These are phyloP conservation scores for Plasmodium gallinaceum DNA, from an alignment of 169 alveolate species.

Conservation along the genomic window DNA sequence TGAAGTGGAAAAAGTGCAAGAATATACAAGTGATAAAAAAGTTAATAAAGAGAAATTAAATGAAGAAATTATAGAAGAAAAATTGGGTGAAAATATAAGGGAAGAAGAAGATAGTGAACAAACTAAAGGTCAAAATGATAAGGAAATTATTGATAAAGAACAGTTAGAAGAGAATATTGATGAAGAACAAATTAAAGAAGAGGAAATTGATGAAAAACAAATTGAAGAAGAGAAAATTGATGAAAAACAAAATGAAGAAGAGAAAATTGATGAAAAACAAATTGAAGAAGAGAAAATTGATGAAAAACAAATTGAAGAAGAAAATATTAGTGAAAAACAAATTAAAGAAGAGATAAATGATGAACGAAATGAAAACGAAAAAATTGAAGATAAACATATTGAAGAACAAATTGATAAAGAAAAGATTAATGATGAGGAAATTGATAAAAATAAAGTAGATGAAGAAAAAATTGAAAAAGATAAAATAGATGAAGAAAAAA, in stretches of 20 bases:
- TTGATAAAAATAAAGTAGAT: neutral
- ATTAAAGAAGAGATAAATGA: neutral
- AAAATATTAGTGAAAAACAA: neutral
- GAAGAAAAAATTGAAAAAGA: neutral
- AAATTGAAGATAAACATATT: neutral
- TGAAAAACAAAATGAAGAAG: neutral
- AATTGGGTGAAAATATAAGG: neutral
- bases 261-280: neutral
- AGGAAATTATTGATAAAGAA: neutral
- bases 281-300: neutral
- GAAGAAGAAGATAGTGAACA: neutral
- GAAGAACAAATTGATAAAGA: neutral
- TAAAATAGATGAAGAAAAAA: neutral
- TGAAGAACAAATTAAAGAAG: slow-evolving; percentile 2
- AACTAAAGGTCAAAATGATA: neutral
- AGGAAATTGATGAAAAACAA: neutral
- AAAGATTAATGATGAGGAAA: neutral
- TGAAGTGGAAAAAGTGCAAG: neutral
- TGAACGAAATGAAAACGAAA: neutral
- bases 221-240: neutral
- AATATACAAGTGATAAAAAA: neutral
- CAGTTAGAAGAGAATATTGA: neutral
- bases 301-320: neutral
- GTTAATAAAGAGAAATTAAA: neutral
- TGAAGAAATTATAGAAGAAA: neutral